Evolutionary conservation across 208 protist genomes (phyloP).

Genomic region (Phytomonas sp.): DNA sequence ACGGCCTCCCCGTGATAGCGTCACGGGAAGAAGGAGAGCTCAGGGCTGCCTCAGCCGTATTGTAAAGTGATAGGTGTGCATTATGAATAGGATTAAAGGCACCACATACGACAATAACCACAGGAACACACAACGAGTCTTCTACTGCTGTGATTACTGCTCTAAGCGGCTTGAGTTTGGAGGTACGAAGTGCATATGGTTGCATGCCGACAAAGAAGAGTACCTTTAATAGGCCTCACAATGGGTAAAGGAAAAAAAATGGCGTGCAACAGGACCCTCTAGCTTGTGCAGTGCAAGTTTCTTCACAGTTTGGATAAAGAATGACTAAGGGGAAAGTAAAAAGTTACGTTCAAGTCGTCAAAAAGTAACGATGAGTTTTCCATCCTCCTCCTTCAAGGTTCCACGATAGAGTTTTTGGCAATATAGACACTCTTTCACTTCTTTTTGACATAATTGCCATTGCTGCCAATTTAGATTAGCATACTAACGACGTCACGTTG

Average conservation of each 20-base stretch:
- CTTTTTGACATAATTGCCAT: background rate
- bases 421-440: background rate
- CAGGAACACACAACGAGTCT: slow-evolving; percentile 11
- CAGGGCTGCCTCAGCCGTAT: slow-evolving; percentile 27
- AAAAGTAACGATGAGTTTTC: background rate
- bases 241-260: background rate
- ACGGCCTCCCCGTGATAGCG: background rate
- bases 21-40: background rate
- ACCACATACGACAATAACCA: slow-evolving; percentile 62
- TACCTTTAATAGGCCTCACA: background rate
- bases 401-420: background rate
- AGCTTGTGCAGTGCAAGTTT: background rate
- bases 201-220: background rate
- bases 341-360: background rate
- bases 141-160: background rate
- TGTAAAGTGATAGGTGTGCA: slow-evolving; percentile 57
- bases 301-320: background rate
- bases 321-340: background rate
- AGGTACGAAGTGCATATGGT: background rate
- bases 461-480: background rate
- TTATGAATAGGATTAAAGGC: slow-evolving; percentile 80
- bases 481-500: background rate
- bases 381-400: background rate
- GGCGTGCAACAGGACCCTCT: background rate
- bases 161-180: background rate